Conservation (phyloP, 352 stramenopile genomes). For the Lagenidium giganteum region DNA sequence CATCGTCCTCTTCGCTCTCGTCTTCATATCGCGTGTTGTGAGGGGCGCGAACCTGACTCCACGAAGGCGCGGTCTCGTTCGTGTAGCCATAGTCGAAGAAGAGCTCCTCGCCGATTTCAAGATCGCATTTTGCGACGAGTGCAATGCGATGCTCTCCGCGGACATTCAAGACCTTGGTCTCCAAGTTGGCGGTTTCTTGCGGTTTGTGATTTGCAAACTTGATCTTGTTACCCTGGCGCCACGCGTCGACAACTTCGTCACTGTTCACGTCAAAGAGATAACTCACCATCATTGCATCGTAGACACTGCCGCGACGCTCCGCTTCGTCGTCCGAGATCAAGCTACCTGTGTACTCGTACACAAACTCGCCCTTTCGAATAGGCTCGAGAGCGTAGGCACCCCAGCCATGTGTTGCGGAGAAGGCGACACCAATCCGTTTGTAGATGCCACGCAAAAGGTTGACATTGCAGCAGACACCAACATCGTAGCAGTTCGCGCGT, state of each 20-base stretch:
- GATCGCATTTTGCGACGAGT: constrained; percentile 86
- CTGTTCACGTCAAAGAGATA: constrained; percentile 93
- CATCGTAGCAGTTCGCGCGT: constrained; percentile 18
- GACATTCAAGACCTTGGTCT: constrained; percentile 76
- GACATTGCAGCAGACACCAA: constrained; percentile 57
- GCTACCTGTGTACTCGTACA: constrained; percentile 70
- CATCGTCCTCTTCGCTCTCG: constrained; percentile 9
- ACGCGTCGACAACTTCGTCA: constrained; percentile 90
- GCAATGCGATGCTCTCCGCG: constrained; percentile 90
- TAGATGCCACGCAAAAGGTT: constrained; percentile 48
- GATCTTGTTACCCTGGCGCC: constrained; percentile 92
- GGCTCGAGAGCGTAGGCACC: constrained; percentile 59
- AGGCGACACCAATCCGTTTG: constrained; percentile 63
- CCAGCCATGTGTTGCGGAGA: constrained; percentile 67
- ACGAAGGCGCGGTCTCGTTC: constrained; percentile 50
- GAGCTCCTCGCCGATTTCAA: constrained; percentile 75
- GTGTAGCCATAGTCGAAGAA: constrained; percentile 83
- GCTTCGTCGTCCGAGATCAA: constrained; percentile 73
- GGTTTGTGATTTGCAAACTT: constrained; percentile 89
- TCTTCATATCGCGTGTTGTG: constrained; percentile 13
- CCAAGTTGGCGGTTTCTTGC: constrained; percentile 61
- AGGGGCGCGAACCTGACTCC: constrained; percentile 35
- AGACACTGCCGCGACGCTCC: constrained; percentile 77
- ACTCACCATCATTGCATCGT: constrained; percentile 61
- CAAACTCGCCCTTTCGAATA: constrained; percentile 64